Evolutionary conservation across 768 basidiomycete genomes (phyloP).

Genomic region (Agaricus subrufescens): DNA sequence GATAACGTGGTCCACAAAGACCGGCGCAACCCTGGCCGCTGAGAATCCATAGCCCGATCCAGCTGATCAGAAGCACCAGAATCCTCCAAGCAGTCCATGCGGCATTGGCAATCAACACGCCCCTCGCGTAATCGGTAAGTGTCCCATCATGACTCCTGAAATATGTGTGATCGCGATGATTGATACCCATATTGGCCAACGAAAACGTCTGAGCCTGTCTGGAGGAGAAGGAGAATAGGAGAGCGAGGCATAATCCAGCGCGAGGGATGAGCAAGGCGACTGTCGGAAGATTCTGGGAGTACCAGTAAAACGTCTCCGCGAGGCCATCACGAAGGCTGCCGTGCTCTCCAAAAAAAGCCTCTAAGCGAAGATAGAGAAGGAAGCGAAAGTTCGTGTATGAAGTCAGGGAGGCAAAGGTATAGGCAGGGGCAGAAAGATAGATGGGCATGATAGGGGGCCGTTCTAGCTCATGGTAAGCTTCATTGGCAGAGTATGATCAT

Average conservation of each 20-base stretch:
- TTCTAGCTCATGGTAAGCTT: constrained; percentile 37
- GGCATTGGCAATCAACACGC: constrained; percentile 74
- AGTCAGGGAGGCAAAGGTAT: constrained; percentile 68
- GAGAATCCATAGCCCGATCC: constrained; percentile 77
- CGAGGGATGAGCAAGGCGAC: constrained; percentile 80
- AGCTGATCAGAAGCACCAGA: constrained; percentile 64
- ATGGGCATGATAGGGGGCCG: constrained; percentile 81
- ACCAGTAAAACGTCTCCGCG: constrained; percentile 82
- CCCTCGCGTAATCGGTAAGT: constrained; percentile 73
- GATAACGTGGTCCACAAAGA: constrained; percentile 77
- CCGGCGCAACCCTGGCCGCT: constrained; percentile 76
- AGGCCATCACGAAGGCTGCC: constrained; percentile 35
- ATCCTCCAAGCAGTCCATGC: constrained; percentile 77
- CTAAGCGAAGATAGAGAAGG: constrained; percentile 70
- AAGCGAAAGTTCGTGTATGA: constrained; percentile 86
- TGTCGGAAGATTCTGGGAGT: constrained; percentile 82
- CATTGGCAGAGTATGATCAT: constrained; percentile 7
- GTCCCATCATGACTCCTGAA: constrained; percentile 61
- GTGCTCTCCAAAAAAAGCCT: constrained; percentile 43
- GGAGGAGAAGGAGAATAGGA: constrained; percentile 52
- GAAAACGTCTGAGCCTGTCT: constrained; percentile 42
- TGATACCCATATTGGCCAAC: constrained; percentile 29
- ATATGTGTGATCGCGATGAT: constrained; percentile 66
- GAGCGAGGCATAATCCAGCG: constrained; percentile 67
- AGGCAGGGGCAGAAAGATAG: constrained; percentile 77